These are phyloP conservation scores for Amanita polypyramis DNA, from an alignment of 768 basidiomycete species.

Conservation along the genomic window DNA sequence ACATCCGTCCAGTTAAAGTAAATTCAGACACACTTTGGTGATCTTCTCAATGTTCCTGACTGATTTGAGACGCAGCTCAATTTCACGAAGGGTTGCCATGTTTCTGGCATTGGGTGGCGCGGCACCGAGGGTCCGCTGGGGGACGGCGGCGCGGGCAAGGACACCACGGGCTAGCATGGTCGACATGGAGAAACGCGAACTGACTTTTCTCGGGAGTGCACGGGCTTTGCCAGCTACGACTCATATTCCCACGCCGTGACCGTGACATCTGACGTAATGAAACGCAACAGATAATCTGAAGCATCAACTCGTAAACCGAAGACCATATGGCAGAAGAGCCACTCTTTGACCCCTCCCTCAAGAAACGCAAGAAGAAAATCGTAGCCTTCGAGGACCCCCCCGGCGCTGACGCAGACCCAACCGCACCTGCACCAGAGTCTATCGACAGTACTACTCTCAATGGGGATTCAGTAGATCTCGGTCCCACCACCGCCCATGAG, in stretches of 20 bases:
- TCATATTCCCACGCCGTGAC: constrained; percentile 3
- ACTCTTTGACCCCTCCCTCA: constrained; percentile 73
- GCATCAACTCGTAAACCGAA: constrained; percentile 2
- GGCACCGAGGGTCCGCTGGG: constrained; percentile 25
- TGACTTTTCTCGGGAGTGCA: constrained; percentile 27
- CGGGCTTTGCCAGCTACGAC: constrained; percentile 22
- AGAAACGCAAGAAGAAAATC: constrained; percentile 81
- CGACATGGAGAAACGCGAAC: constrained; percentile 17
- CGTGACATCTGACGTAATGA: not conserved
- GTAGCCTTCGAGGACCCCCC: constrained; percentile 84
- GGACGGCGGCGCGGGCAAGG: constrained; percentile 27
- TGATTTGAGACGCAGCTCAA: constrained; percentile 92
- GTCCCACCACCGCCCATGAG: constrained; percentile 66
- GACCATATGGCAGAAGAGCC: constrained; percentile 64
- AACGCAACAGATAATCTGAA: not conserved
- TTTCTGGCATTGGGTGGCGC: constrained; percentile 55
- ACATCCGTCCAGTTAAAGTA: not conserved
- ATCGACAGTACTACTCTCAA: constrained; percentile 62
- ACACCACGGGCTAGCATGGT: constrained; percentile 39
- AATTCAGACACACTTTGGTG: constrained; percentile 63
- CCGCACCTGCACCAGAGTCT: constrained; percentile 61
- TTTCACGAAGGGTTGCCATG: constrained; percentile 97
- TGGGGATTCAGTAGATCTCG: constrained; percentile 70
- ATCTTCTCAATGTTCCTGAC: constrained; percentile 99
- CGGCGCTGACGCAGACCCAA: constrained; percentile 75